Base-by-base conservation (phyloP, 2,329 filamentous ascomycete species). In the Drechslerella dactyloides region DNA sequence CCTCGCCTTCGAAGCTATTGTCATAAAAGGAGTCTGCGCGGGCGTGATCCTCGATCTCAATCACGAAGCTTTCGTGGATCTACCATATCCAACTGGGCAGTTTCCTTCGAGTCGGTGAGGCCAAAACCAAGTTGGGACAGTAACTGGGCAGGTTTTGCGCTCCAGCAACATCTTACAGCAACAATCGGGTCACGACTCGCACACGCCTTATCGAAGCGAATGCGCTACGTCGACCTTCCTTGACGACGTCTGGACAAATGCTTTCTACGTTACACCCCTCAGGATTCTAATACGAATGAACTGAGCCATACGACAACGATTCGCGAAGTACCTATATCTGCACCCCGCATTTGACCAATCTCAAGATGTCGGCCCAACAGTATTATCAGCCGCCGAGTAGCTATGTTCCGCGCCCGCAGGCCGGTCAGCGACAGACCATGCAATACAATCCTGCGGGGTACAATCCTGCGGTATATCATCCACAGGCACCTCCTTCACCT, bases 391-490 rank as follows among this genome's bases (percentile, higher is more conserved):
- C 69, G 24, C 69, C 69, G 27, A 68, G 44, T 33, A 53, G 61
- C 35, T 73, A 73, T 68, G 58, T 63, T 7, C 69, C 62, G 46
- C 69, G 69, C 35, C 69, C 62, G 1, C 69, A 63, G 48, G 62
- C 56, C 37, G 61, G 61, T 17, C 61, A 66, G 58, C 54, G 61
- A 53, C 69, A 73, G 52, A 58, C 62, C 5, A 65, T 72, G 60
- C 61, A 66, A 24, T 73, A 73, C 40, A 73, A 73, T 51, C 69
- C 69, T 40, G 69, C 61, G 4, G 62, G 69, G 15, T 73, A 73
- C 15, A 73, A 73, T 42, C 69, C 69, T 11, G 69, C 69, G 44
- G 57, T 48, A 27, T 73, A 73, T 35, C 69, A 73, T 55, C 61
- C 61, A 5, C 69, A 66, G 24, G 44, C 61, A n/a, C 69, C 69